Base-by-base conservation (phyloP, 1,284 basidiomycete genomes). In the Sporisorium exsertum region DNA sequence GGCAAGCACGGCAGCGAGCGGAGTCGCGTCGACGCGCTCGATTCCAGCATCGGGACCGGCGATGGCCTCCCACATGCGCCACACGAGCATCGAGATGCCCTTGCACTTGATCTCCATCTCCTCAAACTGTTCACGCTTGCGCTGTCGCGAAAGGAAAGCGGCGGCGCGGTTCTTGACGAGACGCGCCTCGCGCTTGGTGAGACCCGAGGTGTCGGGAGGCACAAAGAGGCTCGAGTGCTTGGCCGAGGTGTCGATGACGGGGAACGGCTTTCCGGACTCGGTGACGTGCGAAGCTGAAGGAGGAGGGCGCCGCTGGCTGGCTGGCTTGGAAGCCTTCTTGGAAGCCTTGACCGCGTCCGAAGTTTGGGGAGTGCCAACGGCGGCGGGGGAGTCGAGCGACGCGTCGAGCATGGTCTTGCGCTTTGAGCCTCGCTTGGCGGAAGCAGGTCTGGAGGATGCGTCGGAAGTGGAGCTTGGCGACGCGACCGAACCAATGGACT, bases 51-150 rank as follows among this genome's bases (percentile, higher is more conserved):
- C 75, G 20, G 69, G 35, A 8, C 78, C 80, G 24, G 78, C 78
- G 37, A 78, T 72, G 46, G 64, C 55, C 58, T 81, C 78, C 73
- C 77, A 84, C 67, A 84, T 75, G 26, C 69, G 64, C 81, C 81
- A 85, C 1, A 73, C 79, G 22, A 84, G 66, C 58, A 81, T 79
- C 42, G 80, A 81, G 43, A 86, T 75, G 12, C 66, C 69, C 29
- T 74, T 77, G 65, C 88, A 89, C 87, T 88, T 94, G 92, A 91
- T 87, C 88, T 94, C 93, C 91, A 95, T 93, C 83, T 87, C 88
- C 87, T 95, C 93, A 82, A 94, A 95, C 87, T 95, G 93, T 87
- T 95, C 93, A 68, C 93, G 91, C 87, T 95, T 95, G 81, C 93
- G 89, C 86, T 95, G 93, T 82, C 93, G 89, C 85, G 91, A 92